phyloP scores from a whole-genome alignment of 2,329 filamentous ascomycete genomes.

The Neofusicoccum kwambonambiense region DNA sequence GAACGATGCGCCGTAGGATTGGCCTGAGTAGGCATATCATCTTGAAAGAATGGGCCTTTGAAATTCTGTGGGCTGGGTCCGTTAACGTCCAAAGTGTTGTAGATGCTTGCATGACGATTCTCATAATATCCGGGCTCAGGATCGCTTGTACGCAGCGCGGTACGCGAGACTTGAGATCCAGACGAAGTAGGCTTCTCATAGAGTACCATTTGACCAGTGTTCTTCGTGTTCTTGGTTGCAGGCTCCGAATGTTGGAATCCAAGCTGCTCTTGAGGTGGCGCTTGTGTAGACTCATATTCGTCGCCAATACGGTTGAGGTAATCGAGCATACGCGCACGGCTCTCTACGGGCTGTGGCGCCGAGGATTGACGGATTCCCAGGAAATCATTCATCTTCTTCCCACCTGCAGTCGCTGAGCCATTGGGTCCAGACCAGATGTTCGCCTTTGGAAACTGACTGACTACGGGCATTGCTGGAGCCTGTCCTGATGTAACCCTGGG shows the following conservation, averaged over 20 bases:
- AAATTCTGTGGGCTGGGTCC: constrained; percentile 35
- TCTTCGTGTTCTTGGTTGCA: not conserved
- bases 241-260: not conserved
- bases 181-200: not conserved
- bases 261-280: not conserved
- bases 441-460: not conserved
- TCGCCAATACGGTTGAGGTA: constrained; percentile 11
- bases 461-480: not conserved
- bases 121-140: constrained; percentile 9
- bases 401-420: not conserved
- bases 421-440: not conserved
- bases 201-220: not conserved
- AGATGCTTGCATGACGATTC: not conserved
- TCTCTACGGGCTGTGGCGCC: not conserved
- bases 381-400: not conserved
- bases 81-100: constrained; percentile 11
- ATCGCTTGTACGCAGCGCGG: not conserved
- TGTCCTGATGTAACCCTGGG: not conserved
- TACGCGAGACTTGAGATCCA: constrained; percentile 6
- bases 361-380: not conserved
- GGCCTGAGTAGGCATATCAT: constrained; percentile 28
- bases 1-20: constrained; percentile 29
- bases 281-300: not conserved
- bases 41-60: constrained; percentile 38
- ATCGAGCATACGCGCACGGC: constrained; percentile 13